A percentile compares a stretch with the other conserved stretches of the same genome.
Evolutionary conservation across 2,329 filamentous ascomycete species (phyloP).

Genomic region (Pyrenophora seminiperda): DNA sequence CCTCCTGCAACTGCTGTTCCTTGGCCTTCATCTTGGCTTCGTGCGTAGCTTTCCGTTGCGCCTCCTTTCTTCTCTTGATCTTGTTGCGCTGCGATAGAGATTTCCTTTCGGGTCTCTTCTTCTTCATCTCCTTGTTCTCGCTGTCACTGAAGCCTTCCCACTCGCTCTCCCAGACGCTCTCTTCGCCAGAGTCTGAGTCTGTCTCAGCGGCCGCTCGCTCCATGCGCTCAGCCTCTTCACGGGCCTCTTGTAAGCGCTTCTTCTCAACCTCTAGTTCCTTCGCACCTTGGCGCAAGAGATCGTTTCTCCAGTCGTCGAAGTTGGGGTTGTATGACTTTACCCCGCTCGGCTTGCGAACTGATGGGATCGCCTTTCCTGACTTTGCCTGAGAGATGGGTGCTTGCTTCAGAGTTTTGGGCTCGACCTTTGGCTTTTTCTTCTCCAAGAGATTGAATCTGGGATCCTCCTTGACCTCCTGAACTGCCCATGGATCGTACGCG

Average conservation of each 20-base stretch:
- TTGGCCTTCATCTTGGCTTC: slow-evolving; percentile 75
- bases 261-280: slow-evolving; percentile 81
- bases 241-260: slow-evolving; percentile 70
- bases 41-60: slow-evolving; percentile 76
- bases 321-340: slow-evolving; percentile 92
- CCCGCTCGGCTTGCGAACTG: slow-evolving; percentile 77
- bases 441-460: slow-evolving; percentile 69
- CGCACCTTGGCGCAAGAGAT: slow-evolving; percentile 74
- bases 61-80: slow-evolving; percentile 84
- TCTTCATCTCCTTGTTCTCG: slow-evolving; percentile 63
- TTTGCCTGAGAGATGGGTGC: slow-evolving; percentile 82
- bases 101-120: slow-evolving; percentile 82
- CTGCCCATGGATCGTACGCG: slow-evolving; percentile 79
- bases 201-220: slow-evolving; percentile 76
- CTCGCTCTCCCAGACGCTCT: slow-evolving; percentile 92
- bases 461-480: slow-evolving; percentile 56
- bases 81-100: slow-evolving; percentile 86
- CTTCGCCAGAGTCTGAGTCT: slow-evolving; percentile 78
- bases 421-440: slow-evolving; percentile 67
- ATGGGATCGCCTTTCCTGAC: slow-evolving; percentile 77
- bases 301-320: slow-evolving; percentile 82
- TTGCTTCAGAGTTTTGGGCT: slow-evolving; percentile 75
- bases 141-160: slow-evolving; percentile 62
- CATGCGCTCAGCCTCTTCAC: slow-evolving; percentile 68
- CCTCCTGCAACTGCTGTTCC: slow-evolving; percentile 71